These are phyloP conservation scores for Xerocomellus amylosporus DNA, from an alignment of 768 basidiomycete species.

Conservation along the genomic window DNA sequence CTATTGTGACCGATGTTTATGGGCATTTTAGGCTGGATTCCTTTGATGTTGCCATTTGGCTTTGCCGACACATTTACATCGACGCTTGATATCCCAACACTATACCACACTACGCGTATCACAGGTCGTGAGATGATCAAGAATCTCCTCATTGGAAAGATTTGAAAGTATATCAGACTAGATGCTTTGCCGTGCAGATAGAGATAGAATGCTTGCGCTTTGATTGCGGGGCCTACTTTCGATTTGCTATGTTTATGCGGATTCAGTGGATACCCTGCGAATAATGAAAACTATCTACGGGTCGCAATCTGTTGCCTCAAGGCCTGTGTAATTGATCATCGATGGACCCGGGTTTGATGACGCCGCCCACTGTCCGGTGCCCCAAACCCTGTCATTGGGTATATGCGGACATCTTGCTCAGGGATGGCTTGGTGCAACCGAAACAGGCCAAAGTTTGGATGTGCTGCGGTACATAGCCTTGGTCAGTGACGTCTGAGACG, in stretches of 20 bases:
- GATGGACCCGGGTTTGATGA: not conserved
- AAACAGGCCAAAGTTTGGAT: not conserved
- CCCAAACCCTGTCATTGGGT: not conserved
- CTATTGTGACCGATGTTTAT: not conserved
- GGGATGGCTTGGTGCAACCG: not conserved
- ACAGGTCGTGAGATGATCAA: constrained; percentile 79
- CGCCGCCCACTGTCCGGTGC: not conserved
- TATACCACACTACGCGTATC: constrained; percentile 74
- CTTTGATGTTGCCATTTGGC: constrained; percentile 93
- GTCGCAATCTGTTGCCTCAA: not conserved
- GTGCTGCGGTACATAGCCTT: not conserved
- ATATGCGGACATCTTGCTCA: not conserved
- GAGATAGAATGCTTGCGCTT: not conserved
- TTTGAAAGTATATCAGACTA: constrained; percentile 40
- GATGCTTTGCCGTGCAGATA: not conserved
- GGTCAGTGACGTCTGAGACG: not conserved
- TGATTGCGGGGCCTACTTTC: not conserved
- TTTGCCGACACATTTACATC: constrained; percentile 82
- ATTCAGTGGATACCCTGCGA: not conserved
- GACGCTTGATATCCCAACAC: constrained; percentile 81
- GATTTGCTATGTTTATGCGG: not conserved
- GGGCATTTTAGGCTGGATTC: constrained; percentile 83
- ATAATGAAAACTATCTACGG: not conserved
- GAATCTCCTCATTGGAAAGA: constrained; percentile 85
- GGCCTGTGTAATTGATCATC: not conserved